Evolutionary conservation across 345 rosid genomes (phyloP), one percentile per base, ranked within the genome.

Genomic region (Kandelia obovata): DNA sequence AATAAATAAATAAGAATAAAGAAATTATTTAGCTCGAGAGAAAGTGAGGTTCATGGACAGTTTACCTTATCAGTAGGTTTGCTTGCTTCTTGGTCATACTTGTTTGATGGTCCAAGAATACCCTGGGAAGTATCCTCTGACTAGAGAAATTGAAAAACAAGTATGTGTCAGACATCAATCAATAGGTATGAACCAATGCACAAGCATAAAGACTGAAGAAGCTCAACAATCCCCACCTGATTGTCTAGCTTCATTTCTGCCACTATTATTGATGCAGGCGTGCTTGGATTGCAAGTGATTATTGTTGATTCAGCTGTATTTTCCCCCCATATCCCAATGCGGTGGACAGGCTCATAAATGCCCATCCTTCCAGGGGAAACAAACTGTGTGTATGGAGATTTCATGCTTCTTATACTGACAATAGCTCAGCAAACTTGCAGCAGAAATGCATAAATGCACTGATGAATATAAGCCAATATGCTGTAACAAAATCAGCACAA

Each of bases 121-220:
- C 85, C 96, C 3, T 80, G 90, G 25, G 92, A 95, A 81, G 89
- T 85, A 69, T 92, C 92, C 78, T 89, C 97, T 0, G 96, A 95
- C 99, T 95, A 61, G 64, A 83, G 31, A 80, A 71, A 58, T 64
- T 59, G 62, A 67, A 73, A 16, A 71, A 71, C 19, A 10, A 67
- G 49, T 25, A 73, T 65, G 58, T 13, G n/a, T 76, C 52, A 80
- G 63, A 35, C 71, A 25, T 9, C 4, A 72, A 74, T 27, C 37
- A 56, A 70, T 30, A 67, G 56, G 34, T 43, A 28, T 34, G 8
- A 37, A n/a, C 9, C 47, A 46, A 46, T 58, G 30, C 30, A 32
- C 58, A 64, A 61, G 20, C 69, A 30, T 1, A 53, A 77, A 68
- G 32, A 56, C 57, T 56, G 62, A 43, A 27, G 59, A 77, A n/a